Conservation (phyloP, 163 green algal species). For the Chlamydomonas reinhardtii region DNA sequence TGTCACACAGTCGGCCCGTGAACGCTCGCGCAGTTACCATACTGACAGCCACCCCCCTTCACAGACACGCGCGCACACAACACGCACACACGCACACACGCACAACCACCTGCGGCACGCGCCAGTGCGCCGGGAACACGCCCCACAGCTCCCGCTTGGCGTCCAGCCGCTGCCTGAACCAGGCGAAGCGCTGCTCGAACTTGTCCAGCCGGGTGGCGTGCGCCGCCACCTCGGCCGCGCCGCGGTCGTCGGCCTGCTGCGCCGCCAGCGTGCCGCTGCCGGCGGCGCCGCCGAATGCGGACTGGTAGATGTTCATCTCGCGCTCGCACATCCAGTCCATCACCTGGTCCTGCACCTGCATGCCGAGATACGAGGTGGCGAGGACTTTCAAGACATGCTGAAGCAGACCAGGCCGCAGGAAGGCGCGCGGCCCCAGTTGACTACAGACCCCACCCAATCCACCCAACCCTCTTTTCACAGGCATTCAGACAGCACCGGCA, state of each 20-base stretch:
- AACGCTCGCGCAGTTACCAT: no score
- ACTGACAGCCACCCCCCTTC: no score
- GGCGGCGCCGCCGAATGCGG: conserved; percentile 70
- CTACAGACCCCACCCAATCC: no score
- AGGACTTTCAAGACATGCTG: background rate
- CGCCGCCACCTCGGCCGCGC: conserved; percentile 46
- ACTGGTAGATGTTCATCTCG: conserved; percentile 92
- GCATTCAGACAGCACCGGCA: no score
- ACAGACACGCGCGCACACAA: no score
- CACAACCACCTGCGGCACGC: conserved; percentile 81
- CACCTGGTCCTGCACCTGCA: conserved; percentile 91
- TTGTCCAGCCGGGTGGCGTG: conserved; percentile 91
- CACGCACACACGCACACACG: no score
- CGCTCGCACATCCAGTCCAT: conserved; percentile 90
- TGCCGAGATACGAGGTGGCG: no score
- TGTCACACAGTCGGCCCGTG: no score
- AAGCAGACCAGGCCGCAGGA: no score
- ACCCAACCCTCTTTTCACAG: no score
- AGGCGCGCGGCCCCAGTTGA: no score
- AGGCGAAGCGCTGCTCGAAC: conserved; percentile 76
- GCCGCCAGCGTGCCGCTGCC: conserved; percentile 74
- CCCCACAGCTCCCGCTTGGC: conserved; percentile 88
- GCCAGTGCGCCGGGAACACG: conserved; percentile 93
- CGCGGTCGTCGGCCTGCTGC: conserved; percentile 27
- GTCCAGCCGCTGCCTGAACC: conserved; percentile 88